These are phyloP conservation scores for Cupressus sempervirens DNA, from an alignment of 75 land plant genomes.

Conservation along the genomic window DNA sequence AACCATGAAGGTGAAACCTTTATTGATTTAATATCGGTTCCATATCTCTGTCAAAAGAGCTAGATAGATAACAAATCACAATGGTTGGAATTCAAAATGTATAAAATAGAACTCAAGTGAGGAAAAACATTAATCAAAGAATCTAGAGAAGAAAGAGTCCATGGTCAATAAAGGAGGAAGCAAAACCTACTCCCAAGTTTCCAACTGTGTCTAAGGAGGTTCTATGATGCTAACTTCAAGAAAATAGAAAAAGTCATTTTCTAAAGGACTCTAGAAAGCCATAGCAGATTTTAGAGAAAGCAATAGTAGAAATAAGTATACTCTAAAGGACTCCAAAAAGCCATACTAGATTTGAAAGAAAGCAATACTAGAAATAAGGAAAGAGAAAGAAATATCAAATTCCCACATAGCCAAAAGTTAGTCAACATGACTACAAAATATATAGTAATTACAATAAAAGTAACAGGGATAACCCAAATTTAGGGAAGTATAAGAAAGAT, in stretches of 20 bases:
- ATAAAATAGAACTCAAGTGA: not conserved
- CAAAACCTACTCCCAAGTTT: not conserved
- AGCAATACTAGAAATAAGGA: too few species aligned
- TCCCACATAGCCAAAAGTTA: not conserved
- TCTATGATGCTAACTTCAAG: not conserved
- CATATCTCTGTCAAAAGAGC: not conserved
- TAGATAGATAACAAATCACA: not conserved
- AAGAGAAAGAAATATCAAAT: too few species aligned
- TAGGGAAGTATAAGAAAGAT: not conserved
- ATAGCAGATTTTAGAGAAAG: not conserved
- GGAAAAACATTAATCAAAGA: not conserved
- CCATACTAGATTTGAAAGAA: too few species aligned
- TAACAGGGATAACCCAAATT: not conserved
- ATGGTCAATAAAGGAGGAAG: not conserved
- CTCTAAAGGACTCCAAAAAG: too few species aligned
- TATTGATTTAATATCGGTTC: not conserved
- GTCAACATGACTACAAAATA: not conserved
- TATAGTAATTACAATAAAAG: not conserved
- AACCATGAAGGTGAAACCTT: not conserved
- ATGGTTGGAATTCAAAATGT: not conserved
- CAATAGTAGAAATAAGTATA: too few species aligned
- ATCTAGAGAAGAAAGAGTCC: not conserved
- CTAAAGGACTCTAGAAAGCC: not conserved
- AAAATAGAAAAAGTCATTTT: not conserved
- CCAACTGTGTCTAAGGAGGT: not conserved